Evolutionary conservation across 345 rosid species (phyloP), one percentile per base, ranked within the genome.

Genomic region (Eucalyptus leucophloia): DNA sequence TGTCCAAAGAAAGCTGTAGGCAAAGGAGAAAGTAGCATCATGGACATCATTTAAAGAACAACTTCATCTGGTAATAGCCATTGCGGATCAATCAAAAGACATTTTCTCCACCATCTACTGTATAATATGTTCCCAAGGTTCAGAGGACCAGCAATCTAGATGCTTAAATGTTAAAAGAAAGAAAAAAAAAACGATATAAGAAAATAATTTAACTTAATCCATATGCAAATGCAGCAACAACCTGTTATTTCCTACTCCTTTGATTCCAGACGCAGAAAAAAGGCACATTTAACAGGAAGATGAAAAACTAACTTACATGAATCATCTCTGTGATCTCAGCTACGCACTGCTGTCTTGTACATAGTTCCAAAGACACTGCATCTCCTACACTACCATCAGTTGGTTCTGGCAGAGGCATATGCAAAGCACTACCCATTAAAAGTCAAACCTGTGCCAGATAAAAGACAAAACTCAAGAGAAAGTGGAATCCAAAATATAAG

Each of bases 281-380:
- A 77, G 47, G 83, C 47, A 77, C 83, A 77, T 77, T 37, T 21
- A 37, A 37, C 83, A 77, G 47, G 26, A 37, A 37, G 83, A 77
- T 40, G 47, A 77, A 40, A 77, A 40, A 77, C 28, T 40, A 77
- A 94, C 98, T 91, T 86, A 98, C 99, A 95, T 97, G 99, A 89
- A 98, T 96, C 99, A 97, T 97, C 93, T 97, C 98, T 17, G 99
- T 96, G 91, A 96, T 95, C 93, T 98, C 97, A 89, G 99, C 99
- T 80, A 97, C 91, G 72, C 93, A 89, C 88, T 95, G 99, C 85
- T 96, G 98, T 91, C 97, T 95, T 80, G 92, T 90, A 65, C 99
- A 98, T 65, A 96, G 91, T n/a, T 97, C 97, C 90, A 93, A 88
- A 51, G 94, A 49, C 91, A 91, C 67, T 45, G 88, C 87, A 88